Evolutionary conservation across 768 basidiomycete genomes (phyloP), one percentile per base, ranked within the genome.

Genomic region (Russula ochroleuca): DNA sequence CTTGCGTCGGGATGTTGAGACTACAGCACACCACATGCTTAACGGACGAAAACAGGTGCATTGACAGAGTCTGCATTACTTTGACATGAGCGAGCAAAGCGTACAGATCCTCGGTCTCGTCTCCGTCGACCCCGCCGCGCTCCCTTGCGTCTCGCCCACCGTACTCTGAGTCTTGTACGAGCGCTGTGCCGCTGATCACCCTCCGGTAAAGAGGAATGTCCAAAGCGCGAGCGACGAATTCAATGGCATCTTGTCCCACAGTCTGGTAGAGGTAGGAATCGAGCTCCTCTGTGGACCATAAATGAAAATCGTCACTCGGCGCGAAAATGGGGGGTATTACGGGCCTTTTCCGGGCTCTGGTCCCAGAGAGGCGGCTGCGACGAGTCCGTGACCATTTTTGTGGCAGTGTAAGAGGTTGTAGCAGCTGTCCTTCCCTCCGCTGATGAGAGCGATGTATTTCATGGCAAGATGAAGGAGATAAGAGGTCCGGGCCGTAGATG

Each of bases 201-300:
- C 83, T 81, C 33, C 91, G 83, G 77, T 89, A 92, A 11, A 98
- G 80, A 10, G 97, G 97, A 1, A 96, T 84, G 17, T 85, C 88
- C 61, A 98, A 78, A 1, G 96, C 92, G 55, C 80, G 78, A 23
- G 94, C 94, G 60, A 98, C 87, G 56, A 88, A 79, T 54, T 91
- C 85, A 63, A 98, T 87, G 19, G 93, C 92, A 62, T 94, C 92
- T 72, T 98, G 95, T 1, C 95, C 97, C 31, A 99, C 95, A n/a
- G 96, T 98, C 74, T 99, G 97, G 75, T 98, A 99, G 74, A 99
- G 80, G 77, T 94, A 98, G 25, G 95, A 98, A 75, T 99, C 95
- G 70, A 98, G 84, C 79, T 99, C 97, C 79, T 98, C 97, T 97
- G 74, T n/a, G 49, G 61, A 5, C 35, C 21, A 37, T n/a, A 2